Percentiles rank a stretch among this genome's conserved stretches.
phyloP scores from a whole-genome alignment of 768 basidiomycete genomes.

The Leccinum broughii region DNA sequence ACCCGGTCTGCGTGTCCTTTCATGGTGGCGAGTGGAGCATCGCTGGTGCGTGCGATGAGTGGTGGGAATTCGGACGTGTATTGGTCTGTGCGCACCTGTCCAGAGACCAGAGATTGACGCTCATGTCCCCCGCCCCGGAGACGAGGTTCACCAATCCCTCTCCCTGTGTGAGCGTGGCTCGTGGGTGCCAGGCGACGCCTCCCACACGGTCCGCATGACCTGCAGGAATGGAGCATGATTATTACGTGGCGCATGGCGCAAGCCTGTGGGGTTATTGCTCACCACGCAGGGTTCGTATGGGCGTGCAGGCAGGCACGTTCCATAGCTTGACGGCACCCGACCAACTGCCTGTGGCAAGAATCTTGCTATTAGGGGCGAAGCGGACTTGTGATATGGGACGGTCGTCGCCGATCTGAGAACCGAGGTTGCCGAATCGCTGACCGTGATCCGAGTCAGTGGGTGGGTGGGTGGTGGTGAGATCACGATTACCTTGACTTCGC shows the following conservation, averaged over 20 bases:
- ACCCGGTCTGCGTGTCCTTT: constrained; percentile 90
- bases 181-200: constrained; percentile 97
- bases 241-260: constrained; percentile 3
- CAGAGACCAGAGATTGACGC: constrained; percentile 87
- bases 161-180: constrained; percentile 74
- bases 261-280: constrained; percentile 12
- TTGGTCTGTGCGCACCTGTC: constrained; percentile 53
- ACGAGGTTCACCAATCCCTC: constrained; percentile 76
- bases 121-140: constrained; percentile 87
- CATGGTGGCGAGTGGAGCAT: constrained; percentile 81
- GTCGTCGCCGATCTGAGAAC: constrained; percentile 98
- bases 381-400: constrained; percentile 92
- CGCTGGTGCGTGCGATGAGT: constrained; percentile 45
- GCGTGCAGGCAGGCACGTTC: constrained; percentile 91
- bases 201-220: constrained; percentile 91
- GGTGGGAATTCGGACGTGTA: constrained; percentile 1
- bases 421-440: constrained; percentile 87
- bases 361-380: constrained; percentile 88
- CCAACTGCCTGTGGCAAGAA: constrained; percentile 94
- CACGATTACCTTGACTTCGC: constrained; percentile 77
- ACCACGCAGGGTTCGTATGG: constrained; percentile 76
- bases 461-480: not conserved
- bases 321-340: constrained; percentile 93
- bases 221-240: constrained; percentile 28
- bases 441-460: not conserved